These are phyloP conservation scores for Hyaloperonospora brassicae DNA, from an alignment of 352 stramenopile species.

Conservation along the genomic window DNA sequence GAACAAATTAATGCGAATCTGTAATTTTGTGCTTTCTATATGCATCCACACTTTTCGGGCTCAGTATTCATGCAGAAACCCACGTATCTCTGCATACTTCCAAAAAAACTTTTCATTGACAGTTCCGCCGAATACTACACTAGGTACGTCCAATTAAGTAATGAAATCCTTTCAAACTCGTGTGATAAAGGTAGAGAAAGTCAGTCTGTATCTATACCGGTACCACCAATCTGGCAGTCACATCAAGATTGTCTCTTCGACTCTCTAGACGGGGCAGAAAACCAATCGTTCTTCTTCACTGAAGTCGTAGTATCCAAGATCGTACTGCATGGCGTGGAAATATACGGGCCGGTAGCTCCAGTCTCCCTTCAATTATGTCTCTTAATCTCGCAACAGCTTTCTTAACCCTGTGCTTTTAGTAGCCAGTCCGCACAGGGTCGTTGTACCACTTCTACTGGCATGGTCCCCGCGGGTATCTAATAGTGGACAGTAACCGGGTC, in stretches of 20 bases:
- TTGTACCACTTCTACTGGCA: neutral
- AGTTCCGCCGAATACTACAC: neutral
- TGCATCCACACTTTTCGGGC: neutral
- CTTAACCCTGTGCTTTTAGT: neutral
- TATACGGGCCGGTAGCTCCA: neutral
- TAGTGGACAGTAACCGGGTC: neutral
- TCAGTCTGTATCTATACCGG: neutral
- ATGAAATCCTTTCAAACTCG: neutral
- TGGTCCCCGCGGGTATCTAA: neutral
- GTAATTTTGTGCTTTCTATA: neutral
- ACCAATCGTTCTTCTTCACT: neutral
- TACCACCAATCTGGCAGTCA: neutral
- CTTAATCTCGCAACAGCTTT: neutral
- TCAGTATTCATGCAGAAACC: no score
- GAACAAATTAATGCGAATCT: neutral
- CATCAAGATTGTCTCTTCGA: neutral
- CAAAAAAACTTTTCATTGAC: neutral
- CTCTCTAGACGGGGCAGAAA: neutral
- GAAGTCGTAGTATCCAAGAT: neutral
- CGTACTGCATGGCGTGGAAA: neutral
- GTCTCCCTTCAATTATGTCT: slow-evolving; percentile 1
- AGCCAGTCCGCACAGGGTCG: no score
- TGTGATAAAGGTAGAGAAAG: neutral
- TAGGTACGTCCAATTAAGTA: neutral
- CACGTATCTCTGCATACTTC: neutral